Percentiles rank a stretch among this genome's conserved stretches.
Evolutionary conservation across 495 filamentous ascomycete species (phyloP).

Genomic region (Xylaria longipes): DNA sequence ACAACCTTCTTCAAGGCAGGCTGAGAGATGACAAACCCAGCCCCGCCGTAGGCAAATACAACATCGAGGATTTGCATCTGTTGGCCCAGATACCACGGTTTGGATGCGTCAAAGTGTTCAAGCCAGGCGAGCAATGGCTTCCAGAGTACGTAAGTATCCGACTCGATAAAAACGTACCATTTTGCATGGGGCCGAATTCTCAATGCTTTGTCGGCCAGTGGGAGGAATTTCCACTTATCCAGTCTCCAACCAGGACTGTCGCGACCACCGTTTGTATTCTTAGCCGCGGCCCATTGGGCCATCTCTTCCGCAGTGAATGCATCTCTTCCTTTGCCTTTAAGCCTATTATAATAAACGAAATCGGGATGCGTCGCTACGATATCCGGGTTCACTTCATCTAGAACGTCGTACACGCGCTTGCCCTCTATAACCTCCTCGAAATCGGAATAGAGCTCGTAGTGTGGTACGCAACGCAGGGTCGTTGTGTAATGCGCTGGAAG

Average conservation of each 20-base stretch:
- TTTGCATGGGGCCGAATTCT: conserved; percentile 53
- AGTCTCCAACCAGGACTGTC: conserved; percentile 57
- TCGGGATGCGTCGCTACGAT: conserved; percentile 40
- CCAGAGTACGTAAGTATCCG: conserved; percentile 68
- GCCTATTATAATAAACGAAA: conserved; percentile 42
- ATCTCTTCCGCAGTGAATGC: conserved; percentile 36
- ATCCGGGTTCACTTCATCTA: conserved; percentile 40
- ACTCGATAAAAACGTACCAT: conserved; percentile 71
- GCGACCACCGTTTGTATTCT: conserved; percentile 38
- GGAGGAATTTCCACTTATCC: conserved; percentile 73
- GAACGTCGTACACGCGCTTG: conserved; percentile 49
- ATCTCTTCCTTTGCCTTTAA: conserved; percentile 37
- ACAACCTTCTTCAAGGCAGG: conserved; percentile 53
- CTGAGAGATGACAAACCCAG: conserved; percentile 59
- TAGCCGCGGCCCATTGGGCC: conserved; percentile 35
- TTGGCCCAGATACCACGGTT: conserved; percentile 58
- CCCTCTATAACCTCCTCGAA: conserved; percentile 50
- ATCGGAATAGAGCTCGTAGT: conserved; percentile 60
- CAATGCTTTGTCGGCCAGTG: conserved; percentile 61
- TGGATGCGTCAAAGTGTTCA: conserved; percentile 47
- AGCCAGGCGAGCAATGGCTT: conserved; percentile 60
- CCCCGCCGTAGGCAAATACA: conserved; percentile 62
- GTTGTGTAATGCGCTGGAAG: conserved; percentile 57
- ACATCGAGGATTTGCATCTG: conserved; percentile 47
- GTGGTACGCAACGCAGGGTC: conserved; percentile 49